A percentile compares a stretch with the other conserved stretches of the same genome.
Conservation (phyloP, 148 eudicot species). For the Suaeda aralocaspica region DNA sequence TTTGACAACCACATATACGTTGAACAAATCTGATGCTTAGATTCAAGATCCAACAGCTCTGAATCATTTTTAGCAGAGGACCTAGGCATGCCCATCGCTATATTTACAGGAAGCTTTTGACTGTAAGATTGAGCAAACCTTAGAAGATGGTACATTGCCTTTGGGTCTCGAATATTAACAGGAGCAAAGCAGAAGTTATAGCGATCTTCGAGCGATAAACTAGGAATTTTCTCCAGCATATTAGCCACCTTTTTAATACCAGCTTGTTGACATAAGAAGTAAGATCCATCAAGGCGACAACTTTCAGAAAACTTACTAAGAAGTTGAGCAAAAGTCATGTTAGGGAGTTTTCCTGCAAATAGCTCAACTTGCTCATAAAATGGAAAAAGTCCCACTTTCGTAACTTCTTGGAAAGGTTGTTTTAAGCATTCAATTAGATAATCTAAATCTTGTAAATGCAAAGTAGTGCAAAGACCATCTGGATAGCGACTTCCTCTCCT, state of each 20-base stretch:
- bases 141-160: slow-evolving; percentile 88
- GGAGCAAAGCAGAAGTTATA: slow-evolving; percentile 98
- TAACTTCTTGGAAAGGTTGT: slow-evolving; percentile 72
- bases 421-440: slow-evolving; percentile 82
- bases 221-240: slow-evolving; percentile 80
- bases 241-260: slow-evolving; percentile 79
- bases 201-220: slow-evolving; percentile 83
- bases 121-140: slow-evolving; percentile 75
- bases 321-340: slow-evolving; percentile 57
- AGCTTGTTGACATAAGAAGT: slow-evolving; percentile 69
- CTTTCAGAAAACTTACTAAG: slow-evolving; percentile 67
- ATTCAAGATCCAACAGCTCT: slow-evolving; percentile 94
- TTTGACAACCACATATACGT: slow-evolving; percentile 94
- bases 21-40: slow-evolving; percentile 87
- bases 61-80: slow-evolving; percentile 76
- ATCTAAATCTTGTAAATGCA: slow-evolving; percentile 71
- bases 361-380: slow-evolving; percentile 88
- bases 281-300: slow-evolving; percentile 87
- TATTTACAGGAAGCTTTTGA: slow-evolving; percentile 67
- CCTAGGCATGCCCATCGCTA: slow-evolving; percentile 92
- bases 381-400: slow-evolving; percentile 90
- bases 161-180: slow-evolving; percentile 87
- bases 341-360: slow-evolving; percentile 74
- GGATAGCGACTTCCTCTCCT: slow-evolving; percentile 94
- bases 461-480: slow-evolving; percentile 82